Percentiles rank a stretch among this genome's conserved stretches.
Evolutionary conservation across 331 rosid genomes (phyloP).

Genomic region (Malus hybrid): DNA sequence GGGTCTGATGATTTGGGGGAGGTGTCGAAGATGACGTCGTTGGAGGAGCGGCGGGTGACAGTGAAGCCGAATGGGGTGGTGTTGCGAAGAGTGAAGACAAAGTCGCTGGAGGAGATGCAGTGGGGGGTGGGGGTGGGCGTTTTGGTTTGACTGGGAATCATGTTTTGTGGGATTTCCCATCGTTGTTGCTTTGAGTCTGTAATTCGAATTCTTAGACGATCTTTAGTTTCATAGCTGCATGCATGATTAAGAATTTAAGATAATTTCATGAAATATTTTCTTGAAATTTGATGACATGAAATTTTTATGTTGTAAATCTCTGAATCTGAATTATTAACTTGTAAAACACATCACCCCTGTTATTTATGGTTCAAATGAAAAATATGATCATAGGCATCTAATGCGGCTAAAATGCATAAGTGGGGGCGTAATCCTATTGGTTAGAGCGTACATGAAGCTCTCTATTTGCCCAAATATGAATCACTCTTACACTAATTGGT

Average conservation of each 20-base stretch:
- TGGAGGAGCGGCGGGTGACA: constrained; percentile 47
- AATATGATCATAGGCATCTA: too few relatives aligned
- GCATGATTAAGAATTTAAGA: neutral
- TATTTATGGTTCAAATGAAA: too few relatives aligned
- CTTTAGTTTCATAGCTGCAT: constrained; percentile 43
- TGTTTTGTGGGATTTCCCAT: constrained; percentile 66
- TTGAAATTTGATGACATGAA: neutral
- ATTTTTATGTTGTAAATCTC: neutral
- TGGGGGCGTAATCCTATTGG: too few relatives aligned
- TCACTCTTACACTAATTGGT: too few relatives aligned
- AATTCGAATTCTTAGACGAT: constrained; percentile 54
- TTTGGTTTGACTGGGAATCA: constrained; percentile 29
- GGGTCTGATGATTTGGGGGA: constrained; percentile 29
- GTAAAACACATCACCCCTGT: neutral
- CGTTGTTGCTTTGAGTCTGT: constrained; percentile 41
- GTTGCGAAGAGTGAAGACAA: constrained; percentile 47
- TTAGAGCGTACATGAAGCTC: rapidly evolving
- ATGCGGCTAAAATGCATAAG: too few relatives aligned
- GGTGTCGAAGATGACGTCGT: constrained; percentile 50
- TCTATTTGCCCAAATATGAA: rapidly evolving
- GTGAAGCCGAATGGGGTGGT: constrained; percentile 67
- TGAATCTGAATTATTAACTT: neutral
- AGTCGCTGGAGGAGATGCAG: constrained; percentile 22
- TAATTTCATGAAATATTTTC: too few relatives aligned
- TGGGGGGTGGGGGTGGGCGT: neutral